Conservation (phyloP, 2,329 filamentous ascomycete species). For the Xylaria sp. region DNA sequence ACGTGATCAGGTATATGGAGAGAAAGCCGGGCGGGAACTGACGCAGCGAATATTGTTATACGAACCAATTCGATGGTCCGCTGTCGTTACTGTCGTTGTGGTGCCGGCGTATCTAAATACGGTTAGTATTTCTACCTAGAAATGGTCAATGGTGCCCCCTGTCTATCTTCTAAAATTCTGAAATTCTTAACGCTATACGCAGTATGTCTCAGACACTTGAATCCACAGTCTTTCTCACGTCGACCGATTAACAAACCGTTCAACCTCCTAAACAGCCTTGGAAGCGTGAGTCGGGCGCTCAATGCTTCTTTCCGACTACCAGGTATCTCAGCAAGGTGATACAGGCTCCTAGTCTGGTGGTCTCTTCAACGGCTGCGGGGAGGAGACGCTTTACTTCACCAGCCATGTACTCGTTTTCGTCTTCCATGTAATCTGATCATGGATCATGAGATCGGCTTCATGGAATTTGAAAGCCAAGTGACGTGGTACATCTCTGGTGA, state of each 20-base stretch:
- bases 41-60: not conserved
- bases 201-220: no score
- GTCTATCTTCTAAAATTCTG: no score
- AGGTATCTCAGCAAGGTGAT: not conserved
- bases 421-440: constrained; percentile 42
- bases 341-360: not conserved
- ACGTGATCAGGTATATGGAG: constrained; percentile 40
- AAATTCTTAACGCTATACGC: no score
- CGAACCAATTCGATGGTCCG: no score
- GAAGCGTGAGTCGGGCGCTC: no score
- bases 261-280: no score
- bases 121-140: no score
- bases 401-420: constrained; percentile 39
- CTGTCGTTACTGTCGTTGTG: no score
- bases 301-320: not conserved
- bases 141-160: no score
- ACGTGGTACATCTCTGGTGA: constrained; percentile 24
- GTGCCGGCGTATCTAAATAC: no score
- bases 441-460: constrained; percentile 37
- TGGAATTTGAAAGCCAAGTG: constrained; percentile 29
- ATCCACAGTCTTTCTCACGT: no score
- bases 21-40: constrained; percentile 15
- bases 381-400: constrained; percentile 32
- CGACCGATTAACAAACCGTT: no score
- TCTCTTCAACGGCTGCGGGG: constrained; percentile 10